Conservation (phyloP, 495 filamentous ascomycete species). For the Terfezia claveryi region DNA sequence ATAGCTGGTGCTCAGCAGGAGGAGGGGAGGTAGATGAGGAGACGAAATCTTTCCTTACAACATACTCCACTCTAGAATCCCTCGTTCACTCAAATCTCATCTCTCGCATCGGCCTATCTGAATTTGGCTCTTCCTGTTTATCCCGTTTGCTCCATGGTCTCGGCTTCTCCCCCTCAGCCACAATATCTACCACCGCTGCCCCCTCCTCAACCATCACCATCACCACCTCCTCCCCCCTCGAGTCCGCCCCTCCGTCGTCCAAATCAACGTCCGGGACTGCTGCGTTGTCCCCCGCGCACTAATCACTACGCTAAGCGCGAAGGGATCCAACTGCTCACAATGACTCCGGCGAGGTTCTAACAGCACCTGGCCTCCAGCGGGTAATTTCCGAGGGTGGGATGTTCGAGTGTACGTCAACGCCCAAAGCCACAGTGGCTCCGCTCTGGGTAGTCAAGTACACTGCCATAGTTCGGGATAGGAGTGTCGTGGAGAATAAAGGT, state of each 20-base stretch:
- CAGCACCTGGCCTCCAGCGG: slow-evolving; percentile 17
- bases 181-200: no score
- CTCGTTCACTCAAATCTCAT: slow-evolving; percentile 52
- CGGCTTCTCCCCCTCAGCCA: no score
- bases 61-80: slow-evolving; percentile 47
- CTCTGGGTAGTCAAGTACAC: slow-evolving; percentile 98
- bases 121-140: slow-evolving; percentile 71
- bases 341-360: slow-evolving; percentile 64
- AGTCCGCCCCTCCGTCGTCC: slow-evolving; percentile 63
- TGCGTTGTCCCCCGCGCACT: slow-evolving; percentile 85
- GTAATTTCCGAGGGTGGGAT: not conserved
- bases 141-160: slow-evolving; percentile 31
- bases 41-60: slow-evolving; percentile 38
- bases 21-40: slow-evolving; percentile 24
- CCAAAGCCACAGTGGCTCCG: slow-evolving; percentile 31
- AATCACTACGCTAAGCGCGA: slow-evolving; percentile 66
- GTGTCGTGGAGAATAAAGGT: slow-evolving; percentile 95
- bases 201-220: no score
- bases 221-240: no score
- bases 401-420: not conserved
- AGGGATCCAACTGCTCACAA: slow-evolving; percentile 80
- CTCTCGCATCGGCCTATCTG: slow-evolving; percentile 56
- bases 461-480: slow-evolving; percentile 85
- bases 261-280: slow-evolving; percentile 94
- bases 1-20: no score